These are phyloP conservation scores for Stephanodiscus triporus DNA, from an alignment of 108 stramenopile species.

Conservation along the genomic window DNA sequence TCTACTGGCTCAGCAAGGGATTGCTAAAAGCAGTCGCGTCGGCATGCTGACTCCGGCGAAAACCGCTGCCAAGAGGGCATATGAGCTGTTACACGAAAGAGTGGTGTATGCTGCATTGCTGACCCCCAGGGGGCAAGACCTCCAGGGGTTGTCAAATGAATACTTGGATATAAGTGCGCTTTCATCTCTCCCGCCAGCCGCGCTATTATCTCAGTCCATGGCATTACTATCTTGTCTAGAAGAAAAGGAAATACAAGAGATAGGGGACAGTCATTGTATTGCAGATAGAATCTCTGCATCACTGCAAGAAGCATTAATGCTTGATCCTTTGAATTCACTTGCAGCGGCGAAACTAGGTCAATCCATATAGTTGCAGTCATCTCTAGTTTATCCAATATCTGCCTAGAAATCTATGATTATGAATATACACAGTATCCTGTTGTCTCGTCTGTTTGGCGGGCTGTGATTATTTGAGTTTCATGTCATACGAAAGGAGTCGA, in stretches of 20 bases:
- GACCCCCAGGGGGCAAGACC: slow-evolving; percentile 17
- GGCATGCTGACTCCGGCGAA: slow-evolving; percentile 22
- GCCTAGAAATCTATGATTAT: too few relatives aligned
- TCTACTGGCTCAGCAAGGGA: slow-evolving; percentile 19
- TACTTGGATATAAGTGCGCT: slow-evolving; percentile 36
- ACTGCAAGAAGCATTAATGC: slow-evolving; percentile 21
- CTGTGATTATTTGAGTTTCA: too few relatives aligned
- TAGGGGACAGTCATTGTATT: slow-evolving; percentile 4
- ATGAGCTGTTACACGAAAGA: slow-evolving; percentile 24
- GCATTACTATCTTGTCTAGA: slow-evolving; percentile 32
- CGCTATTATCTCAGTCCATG: slow-evolving; percentile 36
- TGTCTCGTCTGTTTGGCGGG: too few relatives aligned
- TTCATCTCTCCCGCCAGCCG: slow-evolving; percentile 29
- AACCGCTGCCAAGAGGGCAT: slow-evolving; percentile 27
- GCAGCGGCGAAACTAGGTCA: too few relatives aligned
- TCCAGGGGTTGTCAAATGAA: slow-evolving; percentile 27
- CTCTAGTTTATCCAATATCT: too few relatives aligned
- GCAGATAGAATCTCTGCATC: not conserved
- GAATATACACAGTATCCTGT: too few relatives aligned
- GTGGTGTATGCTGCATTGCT: slow-evolving; percentile 33
- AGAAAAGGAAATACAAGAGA: slow-evolving; percentile 13
- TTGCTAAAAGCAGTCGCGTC: not conserved
- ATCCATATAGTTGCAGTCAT: too few relatives aligned
- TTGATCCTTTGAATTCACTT: slow-evolving; percentile 29
- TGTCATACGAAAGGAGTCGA: too few relatives aligned